Percentiles rank a stretch among this genome's conserved stretches.
Evolutionary conservation across 768 basidiomycete species (phyloP).

Genomic region (Scleroderma bovista): DNA sequence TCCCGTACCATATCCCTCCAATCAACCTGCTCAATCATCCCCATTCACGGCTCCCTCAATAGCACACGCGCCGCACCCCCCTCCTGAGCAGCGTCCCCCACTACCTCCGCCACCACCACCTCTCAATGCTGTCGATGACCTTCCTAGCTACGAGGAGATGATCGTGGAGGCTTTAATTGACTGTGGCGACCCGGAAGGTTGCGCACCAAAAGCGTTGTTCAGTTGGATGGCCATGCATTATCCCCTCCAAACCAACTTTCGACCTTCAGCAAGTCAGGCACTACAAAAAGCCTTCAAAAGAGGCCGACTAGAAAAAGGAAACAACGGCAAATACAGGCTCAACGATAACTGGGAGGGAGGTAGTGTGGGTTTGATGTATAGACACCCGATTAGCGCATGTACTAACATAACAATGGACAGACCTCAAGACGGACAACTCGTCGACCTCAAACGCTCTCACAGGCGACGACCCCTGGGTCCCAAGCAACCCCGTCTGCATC

Average conservation of each 20-base stretch:
- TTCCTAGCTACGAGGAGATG: constrained; percentile 91
- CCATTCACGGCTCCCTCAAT: constrained; percentile 33
- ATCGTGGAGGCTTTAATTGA: constrained; percentile 74
- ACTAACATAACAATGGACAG: constrained; percentile 33
- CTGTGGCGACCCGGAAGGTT: constrained; percentile 65
- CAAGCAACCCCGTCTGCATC: constrained; percentile 17
- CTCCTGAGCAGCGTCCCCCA: constrained; percentile 20
- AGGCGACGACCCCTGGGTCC: constrained; percentile 24
- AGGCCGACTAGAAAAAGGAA: constrained; percentile 72
- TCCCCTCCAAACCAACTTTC: constrained; percentile 83
- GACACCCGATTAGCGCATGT: not conserved
- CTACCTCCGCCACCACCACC: constrained; percentile 15
- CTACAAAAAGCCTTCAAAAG: constrained; percentile 81
- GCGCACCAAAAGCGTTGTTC: constrained; percentile 78
- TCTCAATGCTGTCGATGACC: constrained; percentile 37
- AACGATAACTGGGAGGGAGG: constrained; percentile 80
- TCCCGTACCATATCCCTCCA: constrained; percentile 24
- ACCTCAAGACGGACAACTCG: constrained; percentile 75
- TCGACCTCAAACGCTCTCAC: constrained; percentile 56
- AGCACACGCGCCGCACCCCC: constrained; percentile 27
- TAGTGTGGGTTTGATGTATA: constrained; percentile 46
- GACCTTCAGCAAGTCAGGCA: constrained; percentile 86
- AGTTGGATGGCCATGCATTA: constrained; percentile 79
- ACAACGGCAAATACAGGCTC: constrained; percentile 68
- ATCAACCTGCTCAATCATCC: constrained; percentile 24